phyloP scores from a whole-genome alignment of 768 basidiomycete species.

The Exsudoporus frostii region DNA sequence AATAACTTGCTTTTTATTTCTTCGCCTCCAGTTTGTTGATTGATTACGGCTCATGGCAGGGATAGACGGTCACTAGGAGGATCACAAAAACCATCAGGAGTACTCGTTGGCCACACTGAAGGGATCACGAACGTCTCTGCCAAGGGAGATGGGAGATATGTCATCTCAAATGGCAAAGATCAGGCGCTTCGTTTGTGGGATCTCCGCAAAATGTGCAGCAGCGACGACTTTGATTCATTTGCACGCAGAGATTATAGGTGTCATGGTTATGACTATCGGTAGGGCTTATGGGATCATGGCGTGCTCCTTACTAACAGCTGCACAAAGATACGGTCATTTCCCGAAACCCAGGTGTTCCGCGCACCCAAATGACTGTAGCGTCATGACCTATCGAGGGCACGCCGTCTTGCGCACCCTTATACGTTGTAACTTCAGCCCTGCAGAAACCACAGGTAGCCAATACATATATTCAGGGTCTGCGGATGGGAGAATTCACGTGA shows the following conservation, averaged over 20 bases:
- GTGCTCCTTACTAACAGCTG: slow-evolving; percentile 8
- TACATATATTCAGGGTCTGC: slow-evolving; percentile 94
- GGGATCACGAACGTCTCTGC: slow-evolving; percentile 93
- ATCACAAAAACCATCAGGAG: slow-evolving; percentile 78
- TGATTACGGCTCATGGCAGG: slow-evolving; percentile 32
- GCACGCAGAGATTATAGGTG: slow-evolving; percentile 52
- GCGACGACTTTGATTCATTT: slow-evolving; percentile 60
- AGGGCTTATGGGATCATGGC: slow-evolving; percentile 15
- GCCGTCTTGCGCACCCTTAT: slow-evolving; percentile 88
- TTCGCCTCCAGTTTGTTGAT: not conserved
- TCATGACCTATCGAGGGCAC: slow-evolving; percentile 96
- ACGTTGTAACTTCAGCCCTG: slow-evolving; percentile 93
- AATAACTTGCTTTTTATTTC: slow-evolving; percentile 14
- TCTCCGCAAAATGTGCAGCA: slow-evolving; percentile 85
- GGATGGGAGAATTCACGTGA: slow-evolving; percentile 81
- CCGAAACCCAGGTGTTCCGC: slow-evolving; percentile 56
- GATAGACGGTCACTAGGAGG: slow-evolving; percentile 48
- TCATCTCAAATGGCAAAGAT: slow-evolving; percentile 96
- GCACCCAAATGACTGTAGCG: slow-evolving; percentile 88
- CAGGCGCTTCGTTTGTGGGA: slow-evolving; percentile 92
- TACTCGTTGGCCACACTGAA: slow-evolving; percentile 93
- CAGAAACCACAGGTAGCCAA: slow-evolving; percentile 84
- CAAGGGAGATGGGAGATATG: slow-evolving; percentile 94
- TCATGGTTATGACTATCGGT: slow-evolving; percentile 79
- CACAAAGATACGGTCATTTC: slow-evolving; percentile 58